Conservation (phyloP, 345 rosid species). For the Eucalyptus guilfoylei region DNA sequence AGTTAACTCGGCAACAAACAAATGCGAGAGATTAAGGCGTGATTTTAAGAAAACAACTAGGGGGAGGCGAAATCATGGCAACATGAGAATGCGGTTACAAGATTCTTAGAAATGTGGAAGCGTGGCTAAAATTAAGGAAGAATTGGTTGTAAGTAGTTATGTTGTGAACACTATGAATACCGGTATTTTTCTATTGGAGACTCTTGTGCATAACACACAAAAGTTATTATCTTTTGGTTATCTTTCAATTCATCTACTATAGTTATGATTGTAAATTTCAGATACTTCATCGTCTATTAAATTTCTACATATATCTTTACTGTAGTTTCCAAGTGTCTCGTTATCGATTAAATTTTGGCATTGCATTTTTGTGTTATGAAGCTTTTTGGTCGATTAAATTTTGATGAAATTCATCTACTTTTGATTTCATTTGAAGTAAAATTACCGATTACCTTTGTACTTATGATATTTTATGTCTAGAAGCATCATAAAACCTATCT, state of each 20-base stretch:
- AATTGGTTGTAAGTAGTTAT: no score
- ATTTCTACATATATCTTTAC: no score
- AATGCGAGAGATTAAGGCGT: background rate
- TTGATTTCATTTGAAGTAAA: no score
- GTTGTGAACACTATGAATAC: background rate
- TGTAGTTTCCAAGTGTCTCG: background rate
- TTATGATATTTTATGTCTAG: no score
- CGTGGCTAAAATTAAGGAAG: background rate
- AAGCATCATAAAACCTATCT: no score
- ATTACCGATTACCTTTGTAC: background rate
- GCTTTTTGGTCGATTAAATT: no score
- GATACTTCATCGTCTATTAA: no score
- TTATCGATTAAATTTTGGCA: no score
- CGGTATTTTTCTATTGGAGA: background rate
- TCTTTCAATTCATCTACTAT: background rate
- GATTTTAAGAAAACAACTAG: background rate
- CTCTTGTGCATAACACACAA: background rate
- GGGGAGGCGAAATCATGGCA: background rate
- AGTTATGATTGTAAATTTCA: background rate
- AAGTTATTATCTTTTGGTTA: background rate
- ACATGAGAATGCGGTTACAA: background rate
- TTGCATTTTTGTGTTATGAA: background rate
- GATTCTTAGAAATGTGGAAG: background rate
- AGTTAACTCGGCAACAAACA: background rate
- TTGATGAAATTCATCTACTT: background rate